Evolutionary conservation across 148 eudicot species (phyloP), one percentile per base, ranked within the genome.

Genomic region (Chenopodium quinoa): DNA sequence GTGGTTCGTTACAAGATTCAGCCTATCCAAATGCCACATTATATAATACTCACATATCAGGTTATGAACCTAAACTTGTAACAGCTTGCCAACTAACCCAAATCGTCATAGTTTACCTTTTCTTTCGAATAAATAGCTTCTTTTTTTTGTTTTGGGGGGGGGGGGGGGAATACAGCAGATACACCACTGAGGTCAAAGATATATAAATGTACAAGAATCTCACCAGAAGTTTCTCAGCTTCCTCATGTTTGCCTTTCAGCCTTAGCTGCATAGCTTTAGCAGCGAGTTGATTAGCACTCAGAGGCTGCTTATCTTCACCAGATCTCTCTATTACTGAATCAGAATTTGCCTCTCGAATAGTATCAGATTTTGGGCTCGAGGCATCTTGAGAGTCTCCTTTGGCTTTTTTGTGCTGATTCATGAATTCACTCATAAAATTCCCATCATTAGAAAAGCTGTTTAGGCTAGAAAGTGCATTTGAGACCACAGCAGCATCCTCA

Each of bases 201-300:
- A 23, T 34, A 22, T 8, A 13, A 74, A 74, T 60, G 60, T 16
- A 25, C 73, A 52, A 66, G 22, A 62, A 58, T 77, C 92, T 82
- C 78, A 95, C 98, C 97, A 92, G 5, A 82, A 93, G 91, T 80
- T 83, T 92, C 4, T 91, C 93, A 71, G 99, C 97, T 87, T 96
- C 98, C 70, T 93, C 97, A 85, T 91, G 93, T 81, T 89, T 90
- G 79, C 99, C 99, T 88, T 89, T 93, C 88, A 96, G 76, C 69
- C 99, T 93, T 65, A 96, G 89, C 87, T 96, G 99, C 89, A 96
- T 60, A 56, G 91, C 97, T 89, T 96, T 96, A 27, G 99, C 99
- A 17, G 94, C 98, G 83, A 93, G 83, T 77, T 96, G 98, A 84
- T 96, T 93, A 66, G 98, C 97, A 86, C 95, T 92, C 90, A 93